Conservation (phyloP, 2,329 filamentous ascomycete species). For the Nannizziopsis barbatae region DNA sequence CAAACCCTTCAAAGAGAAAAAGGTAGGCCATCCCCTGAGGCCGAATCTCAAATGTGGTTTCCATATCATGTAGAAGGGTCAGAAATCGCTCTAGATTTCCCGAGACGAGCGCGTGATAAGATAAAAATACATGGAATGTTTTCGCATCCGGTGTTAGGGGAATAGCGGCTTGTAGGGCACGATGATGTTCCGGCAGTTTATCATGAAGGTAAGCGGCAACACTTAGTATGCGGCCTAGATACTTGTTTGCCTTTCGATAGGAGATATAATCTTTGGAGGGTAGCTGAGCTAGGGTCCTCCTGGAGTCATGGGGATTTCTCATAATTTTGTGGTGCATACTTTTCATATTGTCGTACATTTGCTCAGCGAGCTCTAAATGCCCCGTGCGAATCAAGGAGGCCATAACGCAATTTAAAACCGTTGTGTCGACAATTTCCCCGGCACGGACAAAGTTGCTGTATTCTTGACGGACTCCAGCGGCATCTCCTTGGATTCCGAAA, state of each 20-base stretch:
- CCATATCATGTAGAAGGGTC: constrained; percentile 69
- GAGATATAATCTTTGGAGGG: constrained; percentile 26
- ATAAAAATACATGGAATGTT: constrained; percentile 70
- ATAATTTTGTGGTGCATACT: constrained; percentile 37
- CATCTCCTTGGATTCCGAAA: constrained; percentile 63
- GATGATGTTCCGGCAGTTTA: constrained; percentile 45
- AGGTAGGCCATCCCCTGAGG: constrained; percentile 69
- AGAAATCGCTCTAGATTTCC: constrained; percentile 64
- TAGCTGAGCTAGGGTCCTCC: constrained; percentile 20
- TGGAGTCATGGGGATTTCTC: constrained; percentile 22
- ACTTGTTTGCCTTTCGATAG: constrained; percentile 30
- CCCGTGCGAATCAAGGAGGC: constrained; percentile 63
- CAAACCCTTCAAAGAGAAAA: constrained; percentile 72
- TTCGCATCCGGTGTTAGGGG: constrained; percentile 61
- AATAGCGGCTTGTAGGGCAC: constrained; percentile 53
- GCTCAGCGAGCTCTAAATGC: constrained; percentile 64
- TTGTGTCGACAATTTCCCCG: constrained; percentile 78
- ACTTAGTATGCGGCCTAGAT: constrained; percentile 41
- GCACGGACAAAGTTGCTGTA: constrained; percentile 75
- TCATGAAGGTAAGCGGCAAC: constrained; percentile 34
- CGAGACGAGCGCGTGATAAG: constrained; percentile 55
- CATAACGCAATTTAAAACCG: constrained; percentile 78
- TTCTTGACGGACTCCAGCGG: constrained; percentile 59
- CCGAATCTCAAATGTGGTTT: constrained; percentile 50
- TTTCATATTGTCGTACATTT: constrained; percentile 80